Conservation (phyloP, 2,329 filamentous ascomycete species). For the Venturia pyrina region DNA sequence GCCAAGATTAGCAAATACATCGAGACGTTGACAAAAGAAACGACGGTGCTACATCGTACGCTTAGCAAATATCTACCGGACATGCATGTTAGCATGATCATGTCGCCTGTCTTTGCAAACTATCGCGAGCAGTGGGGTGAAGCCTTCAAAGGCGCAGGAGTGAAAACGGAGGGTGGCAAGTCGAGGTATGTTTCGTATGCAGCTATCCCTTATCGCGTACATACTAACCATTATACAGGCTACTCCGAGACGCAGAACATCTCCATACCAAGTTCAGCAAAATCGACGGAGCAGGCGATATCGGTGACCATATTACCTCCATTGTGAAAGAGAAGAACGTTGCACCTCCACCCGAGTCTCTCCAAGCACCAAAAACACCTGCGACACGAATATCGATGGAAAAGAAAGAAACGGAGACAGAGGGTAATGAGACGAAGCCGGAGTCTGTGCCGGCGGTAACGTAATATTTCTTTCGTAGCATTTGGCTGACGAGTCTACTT, state of each 20-base stretch:
- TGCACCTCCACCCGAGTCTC: background rate
- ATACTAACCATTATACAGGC: slow-evolving; percentile 38
- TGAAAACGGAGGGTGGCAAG: slow-evolving; percentile 58
- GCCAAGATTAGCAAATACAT: slow-evolving; percentile 57
- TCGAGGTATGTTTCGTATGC: slow-evolving; percentile 48
- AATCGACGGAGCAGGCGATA: slow-evolving; percentile 67
- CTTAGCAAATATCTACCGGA: slow-evolving; percentile 74
- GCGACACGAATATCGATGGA: background rate
- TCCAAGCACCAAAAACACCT: background rate
- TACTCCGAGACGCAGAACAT: slow-evolving; percentile 66
- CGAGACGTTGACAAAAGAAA: slow-evolving; percentile 81
- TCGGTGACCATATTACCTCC: slow-evolving; percentile 58
- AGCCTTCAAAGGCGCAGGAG: slow-evolving; percentile 54
- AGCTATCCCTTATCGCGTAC: slow-evolving; percentile 13
- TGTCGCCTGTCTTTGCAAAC: slow-evolving; percentile 71
- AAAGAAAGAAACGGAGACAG: background rate
- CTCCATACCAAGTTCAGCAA: slow-evolving; percentile 63
- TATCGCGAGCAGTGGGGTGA: slow-evolving; percentile 72
- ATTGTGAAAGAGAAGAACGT: slow-evolving; percentile 50
- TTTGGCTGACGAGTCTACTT: background rate
- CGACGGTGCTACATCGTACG: slow-evolving; percentile 72
- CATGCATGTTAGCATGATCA: slow-evolving; percentile 67
- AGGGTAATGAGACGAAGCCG: background rate
- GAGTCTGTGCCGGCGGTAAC: background rate
- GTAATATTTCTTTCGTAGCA: background rate